Conservation (phyloP, 768 basidiomycete genomes). For the Xerocomellus amylosporus region DNA sequence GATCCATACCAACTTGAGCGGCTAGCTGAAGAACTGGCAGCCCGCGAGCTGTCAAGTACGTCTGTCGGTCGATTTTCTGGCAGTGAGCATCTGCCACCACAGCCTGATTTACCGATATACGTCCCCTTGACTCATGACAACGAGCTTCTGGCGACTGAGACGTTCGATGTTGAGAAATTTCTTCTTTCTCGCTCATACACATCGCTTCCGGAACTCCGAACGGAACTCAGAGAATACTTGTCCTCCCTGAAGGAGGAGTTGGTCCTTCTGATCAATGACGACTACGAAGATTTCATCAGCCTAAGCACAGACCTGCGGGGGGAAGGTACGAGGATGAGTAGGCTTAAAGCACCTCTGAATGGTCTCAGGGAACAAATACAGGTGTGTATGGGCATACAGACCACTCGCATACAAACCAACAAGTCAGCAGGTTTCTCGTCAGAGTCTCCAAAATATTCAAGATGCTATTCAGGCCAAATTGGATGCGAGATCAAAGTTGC, state of each 20-base stretch:
- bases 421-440: conserved; percentile 48
- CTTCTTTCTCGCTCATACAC: conserved; percentile 82
- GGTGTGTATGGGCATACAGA: conserved; percentile 42
- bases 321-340: conserved; percentile 70
- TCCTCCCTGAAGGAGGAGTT: conserved; percentile 86
- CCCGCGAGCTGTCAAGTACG: conserved; percentile 44
- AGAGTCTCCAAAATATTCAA: conserved; percentile 64
- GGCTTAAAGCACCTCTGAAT: conserved; percentile 65
- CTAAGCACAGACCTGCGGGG: conserved; percentile 89
- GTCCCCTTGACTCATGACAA: conserved; percentile 80
- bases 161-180: conserved; percentile 84
- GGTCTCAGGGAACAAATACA: conserved; percentile 63
- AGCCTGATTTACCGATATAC: conserved; percentile 57
- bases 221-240: conserved; percentile 85
- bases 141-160: conserved; percentile 60
- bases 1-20: conserved; percentile 71
- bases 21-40: conserved; percentile 68
- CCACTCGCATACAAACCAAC: background rate
- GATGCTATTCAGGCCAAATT: conserved; percentile 77
- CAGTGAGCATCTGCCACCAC: conserved; percentile 7
- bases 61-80: conserved; percentile 4
- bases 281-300: conserved; percentile 97
- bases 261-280: conserved; percentile 93
- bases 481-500: conserved; percentile 63
- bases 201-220: conserved; percentile 81